These are phyloP conservation scores for Peterozyma xylosa DNA, from an alignment of 805 yeast genomes.

Conservation along the genomic window DNA sequence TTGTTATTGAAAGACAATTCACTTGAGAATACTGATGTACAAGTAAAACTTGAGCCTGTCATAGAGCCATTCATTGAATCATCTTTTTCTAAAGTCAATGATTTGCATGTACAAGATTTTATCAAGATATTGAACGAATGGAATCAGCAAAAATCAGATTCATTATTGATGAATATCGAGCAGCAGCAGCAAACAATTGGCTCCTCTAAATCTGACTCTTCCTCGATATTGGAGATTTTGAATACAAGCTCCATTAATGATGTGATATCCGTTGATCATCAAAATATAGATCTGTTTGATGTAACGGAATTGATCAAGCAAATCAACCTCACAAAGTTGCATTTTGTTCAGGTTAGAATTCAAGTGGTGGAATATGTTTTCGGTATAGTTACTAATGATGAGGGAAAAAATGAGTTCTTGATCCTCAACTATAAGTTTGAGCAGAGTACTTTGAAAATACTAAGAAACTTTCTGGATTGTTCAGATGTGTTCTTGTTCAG, in stretches of 20 bases:
- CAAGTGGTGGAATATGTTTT: conserved; percentile 18
- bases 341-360: conserved; percentile 20
- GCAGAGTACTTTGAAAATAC: conserved; percentile 12
- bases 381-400: background rate
- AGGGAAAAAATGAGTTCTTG: conserved; percentile 13
- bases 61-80: background rate
- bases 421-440: conserved; percentile 16
- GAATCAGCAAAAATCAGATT: conserved; percentile 15
- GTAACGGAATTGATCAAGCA: conserved; percentile 11
- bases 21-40: background rate
- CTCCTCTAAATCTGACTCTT: conserved; percentile 9
- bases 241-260: conserved; percentile 14
- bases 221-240: conserved; percentile 23
- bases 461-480: conserved; percentile 18
- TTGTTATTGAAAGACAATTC: background rate
- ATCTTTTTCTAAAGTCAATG: background rate
- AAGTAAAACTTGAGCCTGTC: background rate
- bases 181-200: conserved; percentile 2
- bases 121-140: conserved; percentile 20
- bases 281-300: conserved; percentile 13
- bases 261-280: conserved; percentile 7
- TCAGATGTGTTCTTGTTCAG: conserved; percentile 17
- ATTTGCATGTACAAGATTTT: conserved; percentile 16
- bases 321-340: conserved; percentile 14
- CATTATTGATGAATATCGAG: conserved; percentile 6